A percentile compares a stretch with the other conserved stretches of the same genome.
Evolutionary conservation across 73 alveolate species (phyloP).

Genomic region (Strombidium stylifer): DNA sequence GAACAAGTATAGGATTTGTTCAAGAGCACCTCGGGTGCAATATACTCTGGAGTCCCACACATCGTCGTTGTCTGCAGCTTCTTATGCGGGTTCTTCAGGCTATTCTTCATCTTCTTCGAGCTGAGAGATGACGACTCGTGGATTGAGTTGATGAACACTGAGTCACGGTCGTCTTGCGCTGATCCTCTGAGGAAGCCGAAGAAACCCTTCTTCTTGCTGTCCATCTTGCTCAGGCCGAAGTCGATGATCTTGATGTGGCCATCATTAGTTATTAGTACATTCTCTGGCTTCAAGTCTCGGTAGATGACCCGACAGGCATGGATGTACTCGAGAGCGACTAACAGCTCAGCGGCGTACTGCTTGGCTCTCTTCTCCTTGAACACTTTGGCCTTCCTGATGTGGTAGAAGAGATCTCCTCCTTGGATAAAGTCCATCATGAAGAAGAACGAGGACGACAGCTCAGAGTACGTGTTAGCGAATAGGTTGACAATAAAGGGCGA

Average conservation of each 20-base stretch:
- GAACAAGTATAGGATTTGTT: slow-evolving; percentile 67
- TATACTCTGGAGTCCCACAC: slow-evolving; percentile 78
- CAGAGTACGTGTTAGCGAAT: too few relatives aligned
- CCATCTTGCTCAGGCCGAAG: slow-evolving; percentile 63
- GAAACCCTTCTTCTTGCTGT: slow-evolving; percentile 47
- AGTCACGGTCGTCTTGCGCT: too few relatives aligned
- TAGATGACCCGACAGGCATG: slow-evolving; percentile 64
- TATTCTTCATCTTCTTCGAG: too few relatives aligned
- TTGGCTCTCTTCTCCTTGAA: slow-evolving; percentile 71
- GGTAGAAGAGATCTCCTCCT: slow-evolving; percentile 78
- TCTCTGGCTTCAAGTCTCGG: slow-evolving; percentile 78
- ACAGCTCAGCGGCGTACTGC: slow-evolving; percentile 66
- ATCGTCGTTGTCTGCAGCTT: slow-evolving; percentile 63
- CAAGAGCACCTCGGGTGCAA: slow-evolving; percentile 74
- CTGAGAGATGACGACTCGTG: too few relatives aligned
- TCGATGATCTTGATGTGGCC: slow-evolving; percentile 79
- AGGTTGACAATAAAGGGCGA: too few relatives aligned
- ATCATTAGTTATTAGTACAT: slow-evolving; percentile 58
- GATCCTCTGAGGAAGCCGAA: too few relatives aligned
- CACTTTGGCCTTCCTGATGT: slow-evolving; percentile 45
- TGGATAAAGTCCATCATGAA: slow-evolving; percentile 74
- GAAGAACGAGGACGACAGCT: too few relatives aligned
- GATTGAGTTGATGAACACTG: too few relatives aligned
- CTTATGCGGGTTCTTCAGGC: slow-evolving; percentile 43
- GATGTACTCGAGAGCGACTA: slow-evolving; percentile 65